phyloP scores from a whole-genome alignment of 768 basidiomycete genomes.

The Saitozyma podzolica region DNA sequence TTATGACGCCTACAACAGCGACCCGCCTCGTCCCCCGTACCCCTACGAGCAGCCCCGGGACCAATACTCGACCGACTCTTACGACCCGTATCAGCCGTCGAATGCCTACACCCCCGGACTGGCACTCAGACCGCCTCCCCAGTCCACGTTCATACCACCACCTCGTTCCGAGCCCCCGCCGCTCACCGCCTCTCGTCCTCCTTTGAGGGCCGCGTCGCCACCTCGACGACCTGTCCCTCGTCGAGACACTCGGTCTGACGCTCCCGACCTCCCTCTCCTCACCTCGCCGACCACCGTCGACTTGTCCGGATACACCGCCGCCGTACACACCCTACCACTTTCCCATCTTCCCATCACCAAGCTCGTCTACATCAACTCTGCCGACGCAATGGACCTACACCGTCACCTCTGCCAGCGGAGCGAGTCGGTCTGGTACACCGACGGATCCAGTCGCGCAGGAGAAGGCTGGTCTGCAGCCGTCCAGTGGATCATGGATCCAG shows the following conservation, averaged over 20 bases:
- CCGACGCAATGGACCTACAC: slow-evolving; percentile 41
- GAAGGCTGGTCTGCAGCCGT: slow-evolving; percentile 51
- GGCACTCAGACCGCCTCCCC: too few species aligned
- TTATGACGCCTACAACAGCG: slow-evolving; percentile 19
- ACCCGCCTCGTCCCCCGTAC: slow-evolving; percentile 21
- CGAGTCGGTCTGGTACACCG: slow-evolving; percentile 42
- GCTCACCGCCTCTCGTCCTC: not conserved
- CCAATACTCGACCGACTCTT: slow-evolving; percentile 31
- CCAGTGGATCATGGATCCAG: slow-evolving; percentile 43
- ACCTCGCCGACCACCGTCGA: slow-evolving; percentile 31
- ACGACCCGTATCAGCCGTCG: slow-evolving; percentile 42
- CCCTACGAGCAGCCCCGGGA: slow-evolving; percentile 36
- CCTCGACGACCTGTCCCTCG: slow-evolving; percentile 8
- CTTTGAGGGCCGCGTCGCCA: slow-evolving; percentile 4
- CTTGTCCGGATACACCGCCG: slow-evolving; percentile 27
- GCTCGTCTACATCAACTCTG: slow-evolving; percentile 33
- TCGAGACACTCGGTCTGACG: slow-evolving; percentile 10
- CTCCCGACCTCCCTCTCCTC: slow-evolving; percentile 12
- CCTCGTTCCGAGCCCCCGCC: slow-evolving; percentile 1
- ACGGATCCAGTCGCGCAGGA: slow-evolving; percentile 42
- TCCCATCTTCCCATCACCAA: slow-evolving; percentile 44
- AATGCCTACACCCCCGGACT: slow-evolving; percentile 16
- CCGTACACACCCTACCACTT: slow-evolving; percentile 34
- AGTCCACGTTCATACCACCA: too few species aligned
- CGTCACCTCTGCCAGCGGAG: slow-evolving; percentile 27